A percentile compares a stretch with the other conserved stretches of the same genome.
phyloP scores from a whole-genome alignment of 2,329 filamentous ascomycete species.

The Trichoderma semiorbis region DNA sequence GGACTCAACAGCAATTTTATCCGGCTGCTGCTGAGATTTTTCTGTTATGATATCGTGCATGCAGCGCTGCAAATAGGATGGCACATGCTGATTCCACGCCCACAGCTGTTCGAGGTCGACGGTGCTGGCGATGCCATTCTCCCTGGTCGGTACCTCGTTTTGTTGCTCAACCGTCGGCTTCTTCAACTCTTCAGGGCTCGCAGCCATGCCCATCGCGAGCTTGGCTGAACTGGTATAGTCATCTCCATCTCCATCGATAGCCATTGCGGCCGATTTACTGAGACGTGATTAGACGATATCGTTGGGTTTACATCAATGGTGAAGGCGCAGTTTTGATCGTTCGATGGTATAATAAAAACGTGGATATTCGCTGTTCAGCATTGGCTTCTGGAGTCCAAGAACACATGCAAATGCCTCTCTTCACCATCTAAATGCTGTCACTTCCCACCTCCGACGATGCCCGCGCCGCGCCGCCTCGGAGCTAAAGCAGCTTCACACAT shows the following conservation, averaged over 20 bases:
- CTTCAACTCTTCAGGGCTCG: neutral
- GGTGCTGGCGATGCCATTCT: neutral
- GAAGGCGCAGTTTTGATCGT: neutral
- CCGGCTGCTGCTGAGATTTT: conserved; percentile 35
- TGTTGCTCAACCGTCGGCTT: neutral
- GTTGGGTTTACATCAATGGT: neutral
- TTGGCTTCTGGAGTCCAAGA: neutral
- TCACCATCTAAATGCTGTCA: neutral
- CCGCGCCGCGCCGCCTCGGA: neutral
- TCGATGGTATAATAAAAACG: neutral
- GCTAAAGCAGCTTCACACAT: neutral
- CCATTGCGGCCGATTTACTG: neutral
- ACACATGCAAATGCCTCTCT: neutral
- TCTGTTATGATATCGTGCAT: conserved; percentile 47
- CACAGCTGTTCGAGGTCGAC: conserved; percentile 40
- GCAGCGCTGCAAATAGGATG: conserved; percentile 38
- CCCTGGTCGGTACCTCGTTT: neutral
- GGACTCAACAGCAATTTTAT: conserved; percentile 44
- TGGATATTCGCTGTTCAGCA: neutral
- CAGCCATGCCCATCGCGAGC: neutral
- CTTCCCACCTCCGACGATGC: conserved; percentile 1
- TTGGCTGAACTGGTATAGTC: neutral
- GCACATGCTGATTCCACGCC: conserved; percentile 44
- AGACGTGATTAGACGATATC: neutral
- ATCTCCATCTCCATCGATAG: conserved; percentile 1